These are phyloP conservation scores for Leccinum ochraceum DNA, from an alignment of 768 basidiomycete species.

Conservation along the genomic window DNA sequence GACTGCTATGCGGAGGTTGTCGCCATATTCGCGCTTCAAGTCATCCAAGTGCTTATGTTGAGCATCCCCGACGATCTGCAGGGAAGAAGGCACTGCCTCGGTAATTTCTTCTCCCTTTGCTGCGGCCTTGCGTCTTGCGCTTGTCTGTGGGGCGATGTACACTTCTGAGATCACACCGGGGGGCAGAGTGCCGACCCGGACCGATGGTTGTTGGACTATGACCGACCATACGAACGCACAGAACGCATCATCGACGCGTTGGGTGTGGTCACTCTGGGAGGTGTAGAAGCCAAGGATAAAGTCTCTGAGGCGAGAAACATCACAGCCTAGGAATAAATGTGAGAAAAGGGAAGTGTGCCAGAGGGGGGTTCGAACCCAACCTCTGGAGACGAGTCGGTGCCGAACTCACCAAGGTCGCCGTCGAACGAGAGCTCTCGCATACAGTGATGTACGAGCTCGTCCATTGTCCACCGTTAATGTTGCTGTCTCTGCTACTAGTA, in stretches of 20 bases:
- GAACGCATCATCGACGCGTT: conserved; percentile 74
- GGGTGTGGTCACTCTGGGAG: conserved; percentile 38
- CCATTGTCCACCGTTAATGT: conserved; percentile 48
- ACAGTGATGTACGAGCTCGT: conserved; percentile 82
- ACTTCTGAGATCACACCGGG: conserved; percentile 62
- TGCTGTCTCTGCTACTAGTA: background rate
- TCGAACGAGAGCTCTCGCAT: conserved; percentile 88
- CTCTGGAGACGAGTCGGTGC: background rate
- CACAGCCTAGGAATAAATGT: conserved; percentile 55
- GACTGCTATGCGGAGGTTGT: conserved; percentile 69
- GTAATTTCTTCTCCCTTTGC: conserved; percentile 51
- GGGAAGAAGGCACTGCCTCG: conserved; percentile 43
- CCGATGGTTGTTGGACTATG: conserved; percentile 71
- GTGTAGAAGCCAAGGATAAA: conserved; percentile 70
- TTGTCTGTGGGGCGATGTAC: conserved; percentile 75
- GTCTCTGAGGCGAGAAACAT: conserved; percentile 67
- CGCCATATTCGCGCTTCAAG: conserved; percentile 57
- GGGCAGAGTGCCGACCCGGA: conserved; percentile 73
- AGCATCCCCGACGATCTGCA: conserved; percentile 59
- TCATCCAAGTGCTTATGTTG: conserved; percentile 55
- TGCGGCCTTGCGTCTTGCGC: conserved; percentile 64
- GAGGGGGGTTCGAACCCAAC: conserved; percentile 49
- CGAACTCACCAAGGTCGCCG: conserved; percentile 79
- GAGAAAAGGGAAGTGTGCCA: conserved; percentile 29
- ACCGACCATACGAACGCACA: conserved; percentile 82